Percentiles rank a stretch among this genome's conserved stretches.
Conservation (phyloP, 2,329 filamentous ascomycete species). For the Alternaria sp. region DNA sequence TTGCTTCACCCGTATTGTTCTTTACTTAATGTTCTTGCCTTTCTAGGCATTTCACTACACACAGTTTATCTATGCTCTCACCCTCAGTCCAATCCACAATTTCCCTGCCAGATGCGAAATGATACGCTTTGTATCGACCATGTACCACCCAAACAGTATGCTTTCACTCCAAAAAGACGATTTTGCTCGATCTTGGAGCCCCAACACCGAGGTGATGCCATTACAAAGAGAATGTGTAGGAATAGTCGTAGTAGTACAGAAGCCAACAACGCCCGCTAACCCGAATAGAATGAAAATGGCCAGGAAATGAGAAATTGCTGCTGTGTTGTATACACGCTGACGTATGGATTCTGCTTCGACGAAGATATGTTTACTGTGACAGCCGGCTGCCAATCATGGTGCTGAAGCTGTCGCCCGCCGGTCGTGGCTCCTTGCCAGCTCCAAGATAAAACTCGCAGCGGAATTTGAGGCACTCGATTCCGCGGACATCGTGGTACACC, state of each 20-base stretch:
- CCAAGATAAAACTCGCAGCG: constrained; percentile 53
- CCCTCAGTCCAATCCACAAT: background rate
- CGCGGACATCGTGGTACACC: constrained; percentile 65
- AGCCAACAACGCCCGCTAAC: background rate
- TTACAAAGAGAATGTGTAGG: background rate
- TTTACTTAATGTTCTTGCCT: background rate
- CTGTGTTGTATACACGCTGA: background rate
- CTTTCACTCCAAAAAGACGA: background rate
- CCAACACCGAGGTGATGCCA: background rate
- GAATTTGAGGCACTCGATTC: constrained; percentile 49
- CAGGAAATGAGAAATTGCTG: background rate
- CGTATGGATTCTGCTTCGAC: background rate
- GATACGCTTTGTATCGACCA: background rate
- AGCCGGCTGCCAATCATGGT: constrained; percentile 24
- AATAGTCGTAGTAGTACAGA: background rate
- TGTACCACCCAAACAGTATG: background rate
- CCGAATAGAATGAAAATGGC: background rate
- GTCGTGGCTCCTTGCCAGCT: constrained; percentile 38
- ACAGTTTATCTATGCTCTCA: background rate
- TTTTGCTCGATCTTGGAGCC: background rate
- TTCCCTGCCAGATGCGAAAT: background rate
- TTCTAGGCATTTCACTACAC: background rate
- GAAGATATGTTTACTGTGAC: background rate
- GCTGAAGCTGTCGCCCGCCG: constrained; percentile 34
- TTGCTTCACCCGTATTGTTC: background rate